A percentile compares a stretch with the other conserved stretches of the same genome.
Conservation (phyloP, 2,329 filamentous ascomycete genomes). For the Stemphylium lycopersici region DNA sequence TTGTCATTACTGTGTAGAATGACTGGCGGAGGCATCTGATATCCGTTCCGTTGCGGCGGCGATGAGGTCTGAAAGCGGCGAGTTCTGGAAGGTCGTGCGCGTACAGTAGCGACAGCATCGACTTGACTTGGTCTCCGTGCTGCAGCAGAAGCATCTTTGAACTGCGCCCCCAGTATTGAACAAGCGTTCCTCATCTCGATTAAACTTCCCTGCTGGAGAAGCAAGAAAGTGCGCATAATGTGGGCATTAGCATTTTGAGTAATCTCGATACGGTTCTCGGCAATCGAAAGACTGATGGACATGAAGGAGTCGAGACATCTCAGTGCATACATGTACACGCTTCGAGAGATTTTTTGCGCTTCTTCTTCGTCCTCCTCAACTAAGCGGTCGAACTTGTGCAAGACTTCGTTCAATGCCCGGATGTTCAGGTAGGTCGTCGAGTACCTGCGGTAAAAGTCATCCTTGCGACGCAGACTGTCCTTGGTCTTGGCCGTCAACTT, state of each 20-base stretch:
- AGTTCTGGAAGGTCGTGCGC: conserved; percentile 37
- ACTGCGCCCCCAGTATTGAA: conserved; percentile 54
- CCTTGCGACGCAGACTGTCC: conserved; percentile 49
- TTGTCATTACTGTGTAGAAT: conserved; percentile 54
- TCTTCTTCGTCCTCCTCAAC: conserved; percentile 59
- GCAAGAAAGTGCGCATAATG: conserved; percentile 64
- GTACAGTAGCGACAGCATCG: conserved; percentile 36
- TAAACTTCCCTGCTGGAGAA: conserved; percentile 64
- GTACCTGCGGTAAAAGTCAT: conserved; percentile 60
- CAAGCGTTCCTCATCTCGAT: conserved; percentile 66
- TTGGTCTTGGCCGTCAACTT: conserved; percentile 50
- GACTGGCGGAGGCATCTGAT: conserved; percentile 47
- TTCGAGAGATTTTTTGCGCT: conserved; percentile 44
- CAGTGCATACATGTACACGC: conserved; percentile 43
- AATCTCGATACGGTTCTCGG: conserved; percentile 53
- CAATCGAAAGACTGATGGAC: conserved; percentile 44
- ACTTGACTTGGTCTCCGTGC: conserved; percentile 29
- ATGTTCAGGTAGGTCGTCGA: conserved; percentile 63
- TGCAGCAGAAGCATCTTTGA: conserved; percentile 32
- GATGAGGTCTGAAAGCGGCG: conserved; percentile 43
- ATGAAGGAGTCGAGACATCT: conserved; percentile 46
- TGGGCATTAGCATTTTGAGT: conserved; percentile 62
- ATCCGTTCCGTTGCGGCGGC: conserved; percentile 42
- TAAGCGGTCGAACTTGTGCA: conserved; percentile 57
- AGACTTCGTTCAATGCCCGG: conserved; percentile 61